These are phyloP conservation scores for Naganishia albida DNA, from an alignment of 1,284 basidiomycete species.

Conservation along the genomic window DNA sequence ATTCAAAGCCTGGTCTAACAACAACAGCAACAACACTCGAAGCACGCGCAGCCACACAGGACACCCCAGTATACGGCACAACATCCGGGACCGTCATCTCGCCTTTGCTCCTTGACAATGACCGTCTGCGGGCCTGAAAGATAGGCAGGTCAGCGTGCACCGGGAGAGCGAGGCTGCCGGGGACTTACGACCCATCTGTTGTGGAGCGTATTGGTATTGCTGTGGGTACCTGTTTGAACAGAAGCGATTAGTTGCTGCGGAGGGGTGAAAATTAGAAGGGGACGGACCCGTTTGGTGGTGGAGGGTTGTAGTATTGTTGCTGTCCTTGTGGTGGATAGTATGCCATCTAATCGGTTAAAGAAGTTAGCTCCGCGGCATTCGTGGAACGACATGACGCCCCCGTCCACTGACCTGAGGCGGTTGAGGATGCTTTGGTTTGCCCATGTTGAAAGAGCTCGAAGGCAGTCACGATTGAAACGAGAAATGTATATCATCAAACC, in stretches of 20 bases:
- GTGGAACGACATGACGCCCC: no score
- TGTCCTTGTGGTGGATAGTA: conserved; percentile 6
- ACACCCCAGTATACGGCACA: conserved; percentile 17
- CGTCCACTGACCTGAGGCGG: conserved; percentile 12
- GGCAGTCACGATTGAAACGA: no score
- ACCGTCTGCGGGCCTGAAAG: background rate
- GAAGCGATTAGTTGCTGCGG: no score
- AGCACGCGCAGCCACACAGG: conserved; percentile 12
- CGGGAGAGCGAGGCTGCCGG: background rate
- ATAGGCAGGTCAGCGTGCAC: background rate
- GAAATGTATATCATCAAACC: no score
- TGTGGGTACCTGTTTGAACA: conserved; percentile 12
- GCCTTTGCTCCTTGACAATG: conserved; percentile 8
- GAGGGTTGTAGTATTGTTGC: background rate
- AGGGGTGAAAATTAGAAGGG: no score
- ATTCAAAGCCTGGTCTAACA: no score
- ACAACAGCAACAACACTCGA: conserved; percentile 21
- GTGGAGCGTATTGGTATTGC: conserved; percentile 20
- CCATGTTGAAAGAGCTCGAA: conserved; percentile 1
- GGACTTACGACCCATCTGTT: conserved; percentile 1
- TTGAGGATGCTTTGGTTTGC: conserved; percentile 16
- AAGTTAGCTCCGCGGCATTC: background rate
- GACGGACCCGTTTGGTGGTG: conserved; percentile 17
- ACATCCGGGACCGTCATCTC: conserved; percentile 21
- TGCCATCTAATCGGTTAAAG: conserved; percentile 1